These are phyloP conservation scores for Ogataea parapolymorpha DNA, from an alignment of 805 yeast species.

Conservation along the genomic window DNA sequence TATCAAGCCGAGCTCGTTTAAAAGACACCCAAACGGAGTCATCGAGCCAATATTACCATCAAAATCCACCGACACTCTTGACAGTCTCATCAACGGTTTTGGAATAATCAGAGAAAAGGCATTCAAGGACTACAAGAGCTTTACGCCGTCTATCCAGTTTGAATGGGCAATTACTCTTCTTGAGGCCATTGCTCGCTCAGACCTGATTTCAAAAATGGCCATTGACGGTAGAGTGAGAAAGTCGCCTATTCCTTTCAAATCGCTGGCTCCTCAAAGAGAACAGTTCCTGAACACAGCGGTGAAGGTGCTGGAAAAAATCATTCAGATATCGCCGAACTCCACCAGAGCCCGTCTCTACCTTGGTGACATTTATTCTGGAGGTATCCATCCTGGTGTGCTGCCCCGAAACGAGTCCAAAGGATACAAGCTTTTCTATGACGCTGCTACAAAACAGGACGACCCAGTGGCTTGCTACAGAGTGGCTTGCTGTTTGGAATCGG, in stretches of 20 bases:
- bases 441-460: slow-evolving; percentile 52
- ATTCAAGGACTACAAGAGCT: slow-evolving; percentile 34
- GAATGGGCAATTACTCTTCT: slow-evolving; percentile 59
- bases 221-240: slow-evolving; percentile 45
- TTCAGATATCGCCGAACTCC: slow-evolving; percentile 42
- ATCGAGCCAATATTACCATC: slow-evolving; percentile 31
- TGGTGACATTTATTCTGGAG: slow-evolving; percentile 58
- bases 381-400: slow-evolving; percentile 43
- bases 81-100: slow-evolving; percentile 27
- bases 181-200: slow-evolving; percentile 42
- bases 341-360: slow-evolving; percentile 57
- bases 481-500: slow-evolving; percentile 69
- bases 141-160: slow-evolving; percentile 54
- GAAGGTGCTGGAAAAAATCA: slow-evolving; percentile 56
- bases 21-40: slow-evolving; percentile 23
- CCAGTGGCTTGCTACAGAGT: slow-evolving; percentile 63
- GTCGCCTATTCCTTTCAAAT: slow-evolving; percentile 38
- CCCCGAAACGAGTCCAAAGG: slow-evolving; percentile 59
- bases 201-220: slow-evolving; percentile 41
- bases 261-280: slow-evolving; percentile 49
- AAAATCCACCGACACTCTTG: slow-evolving; percentile 28
- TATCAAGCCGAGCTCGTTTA: slow-evolving; percentile 19
- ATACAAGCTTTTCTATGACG: slow-evolving; percentile 54
- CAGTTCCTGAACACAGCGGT: slow-evolving; percentile 55
- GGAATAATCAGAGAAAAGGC: slow-evolving; percentile 31